These are phyloP conservation scores for Amyloporia xantha DNA, from an alignment of 768 basidiomycete genomes.

Conservation along the genomic window DNA sequence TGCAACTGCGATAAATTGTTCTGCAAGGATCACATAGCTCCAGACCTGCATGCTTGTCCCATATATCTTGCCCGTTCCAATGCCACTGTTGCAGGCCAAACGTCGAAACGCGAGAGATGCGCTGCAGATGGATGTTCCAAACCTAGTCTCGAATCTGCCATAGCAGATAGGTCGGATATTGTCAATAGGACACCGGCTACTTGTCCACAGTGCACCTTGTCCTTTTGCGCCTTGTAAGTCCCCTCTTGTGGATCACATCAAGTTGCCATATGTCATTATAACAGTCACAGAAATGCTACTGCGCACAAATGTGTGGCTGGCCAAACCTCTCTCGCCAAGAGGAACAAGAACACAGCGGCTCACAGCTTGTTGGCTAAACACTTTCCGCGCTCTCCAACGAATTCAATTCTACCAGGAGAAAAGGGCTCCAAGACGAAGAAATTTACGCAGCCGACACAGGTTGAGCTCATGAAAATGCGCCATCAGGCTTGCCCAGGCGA, in stretches of 20 bases:
- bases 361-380: slow-evolving; percentile 47
- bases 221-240: slow-evolving; percentile 61
- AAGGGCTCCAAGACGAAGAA: slow-evolving; percentile 26
- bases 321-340: neutral
- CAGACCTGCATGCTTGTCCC: slow-evolving; percentile 41
- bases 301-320: slow-evolving; percentile 46
- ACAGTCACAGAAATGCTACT: slow-evolving; percentile 61
- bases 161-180: slow-evolving; percentile 23
- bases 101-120: slow-evolving; percentile 42
- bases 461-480: slow-evolving; percentile 71
- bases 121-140: slow-evolving; percentile 45
- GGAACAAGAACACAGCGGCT: slow-evolving; percentile 38
- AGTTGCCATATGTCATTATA: neutral
- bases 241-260: neutral
- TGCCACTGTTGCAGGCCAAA: neutral
- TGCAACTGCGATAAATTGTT: slow-evolving; percentile 56
- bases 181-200: slow-evolving; percentile 26
- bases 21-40: slow-evolving; percentile 57
- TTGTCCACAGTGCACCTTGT: slow-evolving; percentile 46
- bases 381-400: slow-evolving; percentile 28
- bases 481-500: slow-evolving; percentile 62
- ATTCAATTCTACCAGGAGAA: slow-evolving; percentile 14
- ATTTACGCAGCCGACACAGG: slow-evolving; percentile 44
- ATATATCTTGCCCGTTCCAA: slow-evolving; percentile 1
- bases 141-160: slow-evolving; percentile 41